Evolutionary conservation across 2,329 filamentous ascomycete species (phyloP).

Genomic region (Biscogniauxia sp.): DNA sequence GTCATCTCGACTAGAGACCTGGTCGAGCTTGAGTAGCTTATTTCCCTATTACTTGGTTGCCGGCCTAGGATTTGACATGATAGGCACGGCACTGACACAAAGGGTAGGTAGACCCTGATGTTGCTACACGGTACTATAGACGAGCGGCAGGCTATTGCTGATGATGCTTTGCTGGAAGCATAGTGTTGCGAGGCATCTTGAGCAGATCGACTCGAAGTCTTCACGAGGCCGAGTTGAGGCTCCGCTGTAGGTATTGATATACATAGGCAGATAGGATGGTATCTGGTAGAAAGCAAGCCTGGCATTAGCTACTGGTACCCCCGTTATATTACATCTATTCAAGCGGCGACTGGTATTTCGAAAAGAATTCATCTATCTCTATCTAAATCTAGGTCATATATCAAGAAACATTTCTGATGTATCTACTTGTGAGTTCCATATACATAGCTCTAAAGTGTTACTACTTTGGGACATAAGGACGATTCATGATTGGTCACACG

Average conservation of each 20-base stretch:
- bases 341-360: neutral
- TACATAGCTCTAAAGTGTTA: too few species aligned
- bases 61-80: too few species aligned
- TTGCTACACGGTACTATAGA: neutral
- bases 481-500: too few species aligned
- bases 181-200: neutral
- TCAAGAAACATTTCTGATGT: too few species aligned
- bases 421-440: too few species aligned
- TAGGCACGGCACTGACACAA: neutral
- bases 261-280: neutral
- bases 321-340: neutral
- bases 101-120: neutral
- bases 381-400: too few species aligned
- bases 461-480: too few species aligned
- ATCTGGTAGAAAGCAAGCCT: neutral
- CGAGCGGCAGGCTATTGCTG: neutral
- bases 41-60: too few species aligned
- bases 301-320: neutral
- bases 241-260: too few species aligned
- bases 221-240: neutral
- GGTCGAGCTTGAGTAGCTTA: too few species aligned
- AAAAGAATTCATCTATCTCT: too few species aligned
- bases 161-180: neutral
- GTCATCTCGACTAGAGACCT: too few species aligned
- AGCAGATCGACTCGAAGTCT: neutral